Conservation (phyloP, 108 stramenopile genomes). For the Cyclotella choctawhatcheeana region DNA sequence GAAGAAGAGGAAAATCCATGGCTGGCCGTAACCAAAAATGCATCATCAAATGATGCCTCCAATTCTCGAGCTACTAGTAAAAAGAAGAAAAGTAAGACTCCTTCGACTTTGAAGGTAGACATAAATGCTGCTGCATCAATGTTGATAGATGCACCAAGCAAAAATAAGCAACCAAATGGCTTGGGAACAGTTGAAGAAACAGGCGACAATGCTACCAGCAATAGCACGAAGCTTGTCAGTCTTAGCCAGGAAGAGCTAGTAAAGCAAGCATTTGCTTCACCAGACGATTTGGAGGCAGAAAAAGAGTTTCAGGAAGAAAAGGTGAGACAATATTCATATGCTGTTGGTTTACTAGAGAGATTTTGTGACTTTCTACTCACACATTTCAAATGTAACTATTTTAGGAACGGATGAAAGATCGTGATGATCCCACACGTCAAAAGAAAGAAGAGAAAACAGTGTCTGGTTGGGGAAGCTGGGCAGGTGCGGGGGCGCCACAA, state of each 20-base stretch:
- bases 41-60: neutral
- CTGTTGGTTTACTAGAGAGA: neutral
- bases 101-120: conserved; percentile 24
- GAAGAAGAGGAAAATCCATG: conserved; percentile 49
- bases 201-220: neutral
- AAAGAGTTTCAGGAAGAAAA: conserved; percentile 94
- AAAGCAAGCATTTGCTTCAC: conserved; percentile 88
- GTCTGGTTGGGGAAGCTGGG: conserved; percentile 92
- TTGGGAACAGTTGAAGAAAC: conserved; percentile 16
- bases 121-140: conserved; percentile 50
- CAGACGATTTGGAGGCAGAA: conserved; percentile 77
- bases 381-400: neutral
- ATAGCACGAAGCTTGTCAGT: conserved; percentile 26
- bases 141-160: conserved; percentile 36
- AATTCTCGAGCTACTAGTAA: neutral
- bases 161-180: conserved; percentile 14
- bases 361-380: neutral
- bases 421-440: conserved; percentile 80
- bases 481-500: conserved; percentile 82
- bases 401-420: conserved; percentile 62
- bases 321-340: conserved; percentile 21
- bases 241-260: conserved; percentile 92
- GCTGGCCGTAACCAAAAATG: conserved; percentile 16
- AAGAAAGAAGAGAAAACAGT: conserved; percentile 57
- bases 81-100: conserved; percentile 21